Evolutionary conservation across 129 eudicot species (phyloP).

Genomic region (Erigeron canadensis): DNA sequence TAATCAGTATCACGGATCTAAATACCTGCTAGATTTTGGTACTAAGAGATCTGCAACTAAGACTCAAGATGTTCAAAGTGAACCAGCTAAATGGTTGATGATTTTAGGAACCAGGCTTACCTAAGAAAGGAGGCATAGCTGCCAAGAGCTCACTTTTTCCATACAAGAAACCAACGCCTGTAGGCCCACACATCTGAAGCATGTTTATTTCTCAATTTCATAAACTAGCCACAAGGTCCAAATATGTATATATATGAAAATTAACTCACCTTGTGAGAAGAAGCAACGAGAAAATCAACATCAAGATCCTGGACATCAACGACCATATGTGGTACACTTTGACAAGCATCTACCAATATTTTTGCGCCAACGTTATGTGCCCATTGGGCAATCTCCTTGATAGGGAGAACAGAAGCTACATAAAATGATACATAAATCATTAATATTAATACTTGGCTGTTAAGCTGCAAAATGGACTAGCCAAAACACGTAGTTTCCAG

Average conservation of each 20-base stretch:
- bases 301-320: constrained; percentile 86
- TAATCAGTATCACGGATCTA: background rate
- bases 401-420: constrained; percentile 86
- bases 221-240: constrained; percentile 10
- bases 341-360: constrained; percentile 96
- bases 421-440: background rate
- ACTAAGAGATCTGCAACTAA: background rate
- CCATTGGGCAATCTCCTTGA: constrained; percentile 67
- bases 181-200: constrained; percentile 99
- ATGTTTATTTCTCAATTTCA: constrained; percentile 55
- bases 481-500: too few relatives aligned
- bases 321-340: constrained; percentile 98
- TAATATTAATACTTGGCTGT: background rate
- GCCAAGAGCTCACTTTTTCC: constrained; percentile 79
- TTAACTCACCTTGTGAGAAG: constrained; percentile 86
- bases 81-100: background rate
- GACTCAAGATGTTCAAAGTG: constrained; percentile 3
- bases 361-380: constrained; percentile 96
- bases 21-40: background rate
- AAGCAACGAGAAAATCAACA: constrained; percentile 97
- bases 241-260: constrained; percentile 18
- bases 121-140: constrained; percentile 96
- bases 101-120: constrained; percentile 40
- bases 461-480: too few relatives aligned
- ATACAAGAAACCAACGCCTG: constrained; percentile 98